Evolutionary conservation across 768 basidiomycete species (phyloP).

Genomic region (Phanerodontia chrysosporium): DNA sequence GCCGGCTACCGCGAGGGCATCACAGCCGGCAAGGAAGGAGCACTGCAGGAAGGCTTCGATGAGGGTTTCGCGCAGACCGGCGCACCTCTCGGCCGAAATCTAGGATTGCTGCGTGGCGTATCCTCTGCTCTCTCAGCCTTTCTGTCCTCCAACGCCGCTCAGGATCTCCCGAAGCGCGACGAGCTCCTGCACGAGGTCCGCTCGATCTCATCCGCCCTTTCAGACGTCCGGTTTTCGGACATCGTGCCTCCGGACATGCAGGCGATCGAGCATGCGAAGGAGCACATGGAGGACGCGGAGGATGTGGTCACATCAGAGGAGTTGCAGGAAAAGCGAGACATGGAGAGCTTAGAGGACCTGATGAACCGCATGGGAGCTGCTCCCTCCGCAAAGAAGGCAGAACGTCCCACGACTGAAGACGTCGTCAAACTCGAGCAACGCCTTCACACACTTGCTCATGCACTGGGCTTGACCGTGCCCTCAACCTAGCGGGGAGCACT

Average conservation of each 20-base stretch:
- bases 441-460: slow-evolving; percentile 11
- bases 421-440: slow-evolving; percentile 17
- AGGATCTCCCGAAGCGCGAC: slow-evolving; percentile 8
- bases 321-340: slow-evolving; percentile 40
- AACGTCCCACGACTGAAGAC: slow-evolving; percentile 20
- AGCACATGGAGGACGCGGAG: slow-evolving; percentile 42
- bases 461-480: slow-evolving; percentile 13
- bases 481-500: background rate
- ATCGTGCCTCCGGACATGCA: slow-evolving; percentile 74
- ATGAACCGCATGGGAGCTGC: slow-evolving; percentile 37
- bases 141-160: slow-evolving; percentile 26
- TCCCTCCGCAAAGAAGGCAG: background rate
- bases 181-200: slow-evolving; percentile 42
- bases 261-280: slow-evolving; percentile 70
- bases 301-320: slow-evolving; percentile 31
- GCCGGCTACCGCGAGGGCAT: slow-evolving; percentile 97
- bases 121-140: slow-evolving; percentile 60
- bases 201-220: slow-evolving; percentile 52
- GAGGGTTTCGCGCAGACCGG: slow-evolving; percentile 72
- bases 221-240: slow-evolving; percentile 60
- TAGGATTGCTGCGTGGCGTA: slow-evolving; percentile 75
- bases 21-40: slow-evolving; percentile 82
- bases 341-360: slow-evolving; percentile 58
- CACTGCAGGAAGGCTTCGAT: slow-evolving; percentile 89
- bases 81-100: slow-evolving; percentile 66